Percentiles rank a stretch among this genome's conserved stretches.
These are phyloP conservation scores for Mucor sp. DNA, from an alignment of 371 early-diverging fungal genomes.

Conservation along the genomic window DNA sequence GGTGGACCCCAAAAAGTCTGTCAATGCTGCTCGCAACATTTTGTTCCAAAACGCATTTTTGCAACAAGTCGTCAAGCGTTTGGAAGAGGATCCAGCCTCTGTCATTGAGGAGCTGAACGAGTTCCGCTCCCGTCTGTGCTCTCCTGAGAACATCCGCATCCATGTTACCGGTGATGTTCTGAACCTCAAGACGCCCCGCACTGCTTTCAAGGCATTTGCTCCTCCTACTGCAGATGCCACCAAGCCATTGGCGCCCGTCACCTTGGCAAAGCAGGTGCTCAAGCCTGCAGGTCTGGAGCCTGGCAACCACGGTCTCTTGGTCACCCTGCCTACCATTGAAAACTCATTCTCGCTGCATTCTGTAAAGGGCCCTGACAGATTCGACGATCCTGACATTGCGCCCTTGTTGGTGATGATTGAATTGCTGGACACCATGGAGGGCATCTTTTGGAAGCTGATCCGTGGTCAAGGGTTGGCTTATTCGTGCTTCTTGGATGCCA, in stretches of 20 bases:
- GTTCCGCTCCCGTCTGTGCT: constrained; percentile 57
- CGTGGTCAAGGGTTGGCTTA: constrained; percentile 73
- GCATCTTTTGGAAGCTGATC: constrained; percentile 69
- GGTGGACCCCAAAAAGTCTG: constrained; percentile 55
- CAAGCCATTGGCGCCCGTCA: constrained; percentile 39
- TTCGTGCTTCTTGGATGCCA: constrained; percentile 52
- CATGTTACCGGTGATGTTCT: constrained; percentile 66
- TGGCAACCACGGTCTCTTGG: constrained; percentile 53
- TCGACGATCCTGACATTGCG: constrained; percentile 62
- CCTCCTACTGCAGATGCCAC: constrained; percentile 6
- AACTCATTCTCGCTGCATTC: constrained; percentile 59
- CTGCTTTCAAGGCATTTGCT: constrained; percentile 46
- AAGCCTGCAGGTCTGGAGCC: constrained; percentile 55
- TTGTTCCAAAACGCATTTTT: constrained; percentile 59
- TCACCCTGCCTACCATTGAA: constrained; percentile 66
- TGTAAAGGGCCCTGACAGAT: constrained; percentile 49
- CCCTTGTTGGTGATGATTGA: constrained; percentile 65
- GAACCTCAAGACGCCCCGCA: constrained; percentile 49
- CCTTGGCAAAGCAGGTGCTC: constrained; percentile 54
- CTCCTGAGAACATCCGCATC: constrained; percentile 59
- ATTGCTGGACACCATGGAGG: constrained; percentile 62
- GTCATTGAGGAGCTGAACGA: constrained; percentile 55
- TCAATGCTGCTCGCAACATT: constrained; percentile 50
- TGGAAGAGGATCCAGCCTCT: constrained; percentile 51
- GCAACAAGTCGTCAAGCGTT: constrained; percentile 49